Percentiles rank a stretch among this genome's conserved stretches.
Evolutionary conservation across 1,139 yeast species (phyloP).

Genomic region (Yamadazyma dushanensis): DNA sequence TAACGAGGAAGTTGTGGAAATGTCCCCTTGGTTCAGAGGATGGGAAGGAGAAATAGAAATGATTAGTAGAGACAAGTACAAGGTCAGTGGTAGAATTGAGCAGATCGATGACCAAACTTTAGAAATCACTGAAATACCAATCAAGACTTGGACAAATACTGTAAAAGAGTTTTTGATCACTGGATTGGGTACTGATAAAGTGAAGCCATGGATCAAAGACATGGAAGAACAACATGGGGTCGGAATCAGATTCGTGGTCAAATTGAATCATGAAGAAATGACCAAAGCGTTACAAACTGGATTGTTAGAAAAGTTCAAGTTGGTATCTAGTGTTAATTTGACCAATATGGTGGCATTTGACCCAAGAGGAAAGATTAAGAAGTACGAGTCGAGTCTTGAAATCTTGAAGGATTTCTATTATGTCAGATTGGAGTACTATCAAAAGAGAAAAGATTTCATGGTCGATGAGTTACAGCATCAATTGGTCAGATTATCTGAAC

Average conservation of each 20-base stretch:
- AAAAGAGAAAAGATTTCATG: constrained; percentile 82
- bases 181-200: constrained; percentile 75
- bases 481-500: constrained; percentile 71
- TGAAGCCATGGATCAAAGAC: constrained; percentile 86
- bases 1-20: constrained; percentile 66
- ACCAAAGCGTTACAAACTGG: constrained; percentile 72
- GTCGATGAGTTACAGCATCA: constrained; percentile 70
- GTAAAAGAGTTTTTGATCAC: constrained; percentile 81
- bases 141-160: constrained; percentile 87
- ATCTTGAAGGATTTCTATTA: constrained; percentile 82
- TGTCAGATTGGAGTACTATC: constrained; percentile 86
- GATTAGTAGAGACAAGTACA: constrained; percentile 63
- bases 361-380: constrained; percentile 84
- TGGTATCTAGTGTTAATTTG: constrained; percentile 65
- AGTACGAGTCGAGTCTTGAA: constrained; percentile 72
- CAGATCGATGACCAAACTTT: constrained; percentile 77
- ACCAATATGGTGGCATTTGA: constrained; percentile 97
- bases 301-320: constrained; percentile 77
- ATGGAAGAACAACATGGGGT: constrained; percentile 92
- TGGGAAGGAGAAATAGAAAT: constrained; percentile 86
- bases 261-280: constrained; percentile 80
- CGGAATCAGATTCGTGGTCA: constrained; percentile 76
- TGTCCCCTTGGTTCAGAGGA: constrained; percentile 95
- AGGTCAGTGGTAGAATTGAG: constrained; percentile 76
- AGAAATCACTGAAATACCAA: constrained; percentile 91